Evolutionary conservation across 208 protist species (phyloP).

Genomic region (Leishmania tarentolae): DNA sequence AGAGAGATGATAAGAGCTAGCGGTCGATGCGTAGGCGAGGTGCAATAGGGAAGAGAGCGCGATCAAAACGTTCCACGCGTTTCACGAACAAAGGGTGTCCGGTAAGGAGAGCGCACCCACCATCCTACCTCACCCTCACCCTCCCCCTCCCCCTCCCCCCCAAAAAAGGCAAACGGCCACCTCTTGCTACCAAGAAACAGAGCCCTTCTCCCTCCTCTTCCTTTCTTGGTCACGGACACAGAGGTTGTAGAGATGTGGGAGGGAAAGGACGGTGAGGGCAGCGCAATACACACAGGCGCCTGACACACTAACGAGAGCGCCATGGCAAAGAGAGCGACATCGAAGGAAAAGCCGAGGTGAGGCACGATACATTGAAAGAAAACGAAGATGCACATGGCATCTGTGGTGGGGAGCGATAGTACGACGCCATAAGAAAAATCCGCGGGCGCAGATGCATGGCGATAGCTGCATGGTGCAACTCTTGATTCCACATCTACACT

Average conservation of each 20-base stretch:
- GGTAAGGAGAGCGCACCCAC: background rate
- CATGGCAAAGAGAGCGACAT: background rate
- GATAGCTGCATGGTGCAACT: background rate
- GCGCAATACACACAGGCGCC: background rate
- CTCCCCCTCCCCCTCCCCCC: too few species aligned
- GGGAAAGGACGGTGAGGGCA: background rate
- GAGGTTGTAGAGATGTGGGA: background rate
- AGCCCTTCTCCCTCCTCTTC: background rate
- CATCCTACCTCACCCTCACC: too few species aligned
- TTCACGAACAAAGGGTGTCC: background rate
- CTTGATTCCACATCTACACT: background rate
- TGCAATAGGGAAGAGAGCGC: background rate
- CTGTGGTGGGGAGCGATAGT: background rate
- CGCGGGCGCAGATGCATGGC: background rate
- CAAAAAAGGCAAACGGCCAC: background rate
- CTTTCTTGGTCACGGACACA: background rate
- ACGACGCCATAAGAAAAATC: background rate
- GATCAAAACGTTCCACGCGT: background rate
- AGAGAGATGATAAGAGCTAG: background rate
- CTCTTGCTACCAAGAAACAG: background rate
- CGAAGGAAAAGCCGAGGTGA: background rate
- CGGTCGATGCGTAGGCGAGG: background rate
- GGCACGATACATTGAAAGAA: conserved; percentile 6
- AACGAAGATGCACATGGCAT: conserved; percentile 1
- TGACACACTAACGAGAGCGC: background rate